phyloP scores from a whole-genome alignment of 257 asterid genomes.

The Lycium ferocissimum region DNA sequence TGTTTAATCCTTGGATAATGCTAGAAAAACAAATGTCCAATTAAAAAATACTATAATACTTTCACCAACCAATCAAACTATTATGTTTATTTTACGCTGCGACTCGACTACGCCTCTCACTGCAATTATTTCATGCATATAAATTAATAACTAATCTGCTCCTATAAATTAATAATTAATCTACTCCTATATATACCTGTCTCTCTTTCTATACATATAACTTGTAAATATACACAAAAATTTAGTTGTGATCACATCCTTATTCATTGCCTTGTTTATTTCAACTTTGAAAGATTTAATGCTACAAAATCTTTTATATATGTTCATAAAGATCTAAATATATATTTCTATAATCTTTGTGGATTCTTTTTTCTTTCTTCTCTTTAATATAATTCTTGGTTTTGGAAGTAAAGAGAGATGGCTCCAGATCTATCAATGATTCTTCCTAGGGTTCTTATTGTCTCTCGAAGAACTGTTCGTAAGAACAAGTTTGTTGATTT shows the following conservation, averaged over 20 bases:
- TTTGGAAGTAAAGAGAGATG: constrained; percentile 28
- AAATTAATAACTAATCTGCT: too few relatives aligned
- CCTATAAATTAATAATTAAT: not conserved
- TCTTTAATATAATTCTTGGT: not conserved
- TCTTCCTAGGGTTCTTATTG: constrained; percentile 75
- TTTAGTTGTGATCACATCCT: not conserved
- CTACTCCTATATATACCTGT: not conserved
- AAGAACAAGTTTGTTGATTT: constrained; percentile 82
- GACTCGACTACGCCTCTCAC: constrained; percentile 26
- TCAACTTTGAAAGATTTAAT: not conserved
- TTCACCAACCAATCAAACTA: constrained; percentile 15
- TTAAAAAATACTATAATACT: not conserved
- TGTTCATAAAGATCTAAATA: not conserved
- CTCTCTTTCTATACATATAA: not conserved
- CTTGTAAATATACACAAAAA: not conserved
- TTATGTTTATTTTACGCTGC: constrained; percentile 32
- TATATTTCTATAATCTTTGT: not conserved
- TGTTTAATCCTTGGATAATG: constrained; percentile 20
- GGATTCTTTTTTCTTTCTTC: not conserved
- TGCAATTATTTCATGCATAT: not conserved
- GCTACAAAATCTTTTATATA: not conserved
- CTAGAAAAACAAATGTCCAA: not conserved
- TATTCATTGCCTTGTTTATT: not conserved
- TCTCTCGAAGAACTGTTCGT: constrained; percentile 68
- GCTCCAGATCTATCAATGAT: constrained; percentile 59